These are phyloP conservation scores for Marchantia polymorpha DNA, from an alignment of 225 moss, liverwort and hornwort genomes.

Conservation along the genomic window DNA sequence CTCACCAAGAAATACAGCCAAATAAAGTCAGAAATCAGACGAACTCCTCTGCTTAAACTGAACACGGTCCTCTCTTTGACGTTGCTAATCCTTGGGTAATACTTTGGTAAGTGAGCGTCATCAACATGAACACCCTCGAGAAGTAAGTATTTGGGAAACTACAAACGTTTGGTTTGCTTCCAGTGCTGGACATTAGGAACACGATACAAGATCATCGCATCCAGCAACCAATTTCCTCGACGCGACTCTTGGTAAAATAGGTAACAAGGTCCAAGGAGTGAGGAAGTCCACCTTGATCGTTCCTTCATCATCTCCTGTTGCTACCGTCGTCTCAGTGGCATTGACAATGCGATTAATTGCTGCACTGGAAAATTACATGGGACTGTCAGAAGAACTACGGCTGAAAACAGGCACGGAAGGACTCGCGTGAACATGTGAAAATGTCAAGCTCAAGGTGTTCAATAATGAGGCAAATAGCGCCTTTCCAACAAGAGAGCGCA, in stretches of 20 bases:
- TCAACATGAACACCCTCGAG: background rate
- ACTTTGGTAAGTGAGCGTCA: background rate
- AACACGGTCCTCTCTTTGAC: background rate
- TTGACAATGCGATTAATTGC: constrained; percentile 78
- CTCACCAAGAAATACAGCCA: background rate
- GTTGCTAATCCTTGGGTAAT: background rate
- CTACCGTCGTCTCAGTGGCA: constrained; percentile 64
- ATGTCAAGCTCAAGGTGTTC: background rate
- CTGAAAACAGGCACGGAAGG: background rate
- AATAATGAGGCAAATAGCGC: background rate
- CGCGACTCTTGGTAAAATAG: background rate
- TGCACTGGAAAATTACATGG: constrained; percentile 32
- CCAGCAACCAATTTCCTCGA: background rate
- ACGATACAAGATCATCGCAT: background rate
- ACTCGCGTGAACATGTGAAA: background rate
- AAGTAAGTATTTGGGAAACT: background rate
- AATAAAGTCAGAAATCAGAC: background rate
- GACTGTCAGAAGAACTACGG: background rate
- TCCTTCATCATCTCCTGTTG: constrained; percentile 87
- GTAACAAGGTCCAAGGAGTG: background rate
- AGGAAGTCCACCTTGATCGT: constrained; percentile 53
- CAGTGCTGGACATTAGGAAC: background rate
- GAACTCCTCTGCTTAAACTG: no score
- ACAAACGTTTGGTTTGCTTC: background rate
- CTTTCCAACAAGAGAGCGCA: background rate